phyloP scores from a whole-genome alignment of 1,284 basidiomycete genomes.

The Ustilago trichophora region DNA sequence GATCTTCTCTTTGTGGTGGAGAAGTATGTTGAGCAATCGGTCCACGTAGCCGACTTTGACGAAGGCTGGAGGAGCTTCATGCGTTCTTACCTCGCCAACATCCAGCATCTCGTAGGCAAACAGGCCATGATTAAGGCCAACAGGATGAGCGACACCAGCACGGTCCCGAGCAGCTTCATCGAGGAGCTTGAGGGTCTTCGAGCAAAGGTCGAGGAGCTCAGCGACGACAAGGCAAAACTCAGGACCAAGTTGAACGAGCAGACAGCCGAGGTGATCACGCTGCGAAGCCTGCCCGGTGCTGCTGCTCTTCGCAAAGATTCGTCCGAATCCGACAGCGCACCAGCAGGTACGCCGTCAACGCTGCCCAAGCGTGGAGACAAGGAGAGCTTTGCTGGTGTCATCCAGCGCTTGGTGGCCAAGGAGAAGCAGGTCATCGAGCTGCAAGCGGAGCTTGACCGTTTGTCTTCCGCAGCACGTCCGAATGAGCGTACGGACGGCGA shows the following conservation, averaged over 20 bases:
- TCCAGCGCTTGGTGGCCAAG: slow-evolving; percentile 82
- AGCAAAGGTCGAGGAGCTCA: slow-evolving; percentile 73
- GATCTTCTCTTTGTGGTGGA: slow-evolving; percentile 74
- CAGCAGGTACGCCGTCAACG: slow-evolving; percentile 14
- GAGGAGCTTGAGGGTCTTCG: slow-evolving; percentile 75
- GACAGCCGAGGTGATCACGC: slow-evolving; percentile 74
- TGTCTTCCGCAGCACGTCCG: slow-evolving; percentile 30
- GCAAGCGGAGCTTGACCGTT: slow-evolving; percentile 76
- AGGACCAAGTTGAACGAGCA: slow-evolving; percentile 73
- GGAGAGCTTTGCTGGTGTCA: slow-evolving; percentile 76
- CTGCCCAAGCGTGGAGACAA: slow-evolving; percentile 43
- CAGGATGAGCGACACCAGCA: slow-evolving; percentile 68
- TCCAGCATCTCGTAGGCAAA: slow-evolving; percentile 76
- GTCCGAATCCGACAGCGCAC: slow-evolving; percentile 8
- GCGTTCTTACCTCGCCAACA: slow-evolving; percentile 73
- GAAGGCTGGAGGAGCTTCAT: slow-evolving; percentile 75
- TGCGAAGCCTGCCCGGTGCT: slow-evolving; percentile 71
- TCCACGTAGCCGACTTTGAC: slow-evolving; percentile 74
- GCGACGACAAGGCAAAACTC: slow-evolving; percentile 74
- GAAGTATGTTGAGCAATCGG: slow-evolving; percentile 75
- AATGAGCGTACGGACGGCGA: slow-evolving; percentile 46
- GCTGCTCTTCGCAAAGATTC: slow-evolving; percentile 21
- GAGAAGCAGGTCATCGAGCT: slow-evolving; percentile 83
- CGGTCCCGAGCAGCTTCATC: slow-evolving; percentile 70
- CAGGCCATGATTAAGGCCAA: slow-evolving; percentile 71